These are phyloP conservation scores for Fonsecaea nubica DNA, from an alignment of 2,329 filamentous ascomycete genomes.

Conservation along the genomic window DNA sequence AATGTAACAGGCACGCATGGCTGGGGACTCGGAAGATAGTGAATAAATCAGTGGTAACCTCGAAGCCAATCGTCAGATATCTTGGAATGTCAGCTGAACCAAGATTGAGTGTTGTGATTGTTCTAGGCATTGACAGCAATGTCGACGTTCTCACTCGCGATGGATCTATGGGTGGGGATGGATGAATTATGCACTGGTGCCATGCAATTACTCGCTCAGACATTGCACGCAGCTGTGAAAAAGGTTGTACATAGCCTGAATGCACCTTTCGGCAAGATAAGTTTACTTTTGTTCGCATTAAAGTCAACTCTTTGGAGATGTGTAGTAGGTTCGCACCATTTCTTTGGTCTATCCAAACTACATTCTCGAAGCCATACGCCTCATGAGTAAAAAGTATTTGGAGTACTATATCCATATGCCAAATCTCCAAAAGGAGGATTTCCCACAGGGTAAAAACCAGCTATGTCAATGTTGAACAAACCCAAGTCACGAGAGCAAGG, in stretches of 20 bases:
- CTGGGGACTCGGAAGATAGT: slow-evolving; percentile 25
- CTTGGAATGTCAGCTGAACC: slow-evolving; percentile 14
- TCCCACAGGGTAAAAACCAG: too few species aligned
- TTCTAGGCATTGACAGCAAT: neutral
- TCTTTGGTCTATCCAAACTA: neutral
- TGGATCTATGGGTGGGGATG: neutral
- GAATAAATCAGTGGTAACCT: slow-evolving; percentile 10
- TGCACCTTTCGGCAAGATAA: neutral
- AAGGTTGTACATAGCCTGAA: neutral
- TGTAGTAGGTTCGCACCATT: neutral
- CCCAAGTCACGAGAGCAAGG: neutral
- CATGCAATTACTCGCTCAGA: neutral
- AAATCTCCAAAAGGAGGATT: neutral
- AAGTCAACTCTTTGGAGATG: neutral
- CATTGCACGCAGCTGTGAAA: neutral
- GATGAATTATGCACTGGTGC: neutral
- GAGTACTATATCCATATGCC: too few species aligned
- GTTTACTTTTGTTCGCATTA: neutral
- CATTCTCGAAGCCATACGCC: neutral
- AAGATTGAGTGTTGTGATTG: neutral
- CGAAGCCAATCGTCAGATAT: slow-evolving; percentile 6
- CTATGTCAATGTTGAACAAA: neutral
- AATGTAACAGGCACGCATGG: slow-evolving; percentile 24
- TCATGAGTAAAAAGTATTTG: neutral
- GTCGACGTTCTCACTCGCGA: neutral